Conservation (phyloP, 2,329 filamentous ascomycete genomes). For the Aureobasidium melanogenum region DNA sequence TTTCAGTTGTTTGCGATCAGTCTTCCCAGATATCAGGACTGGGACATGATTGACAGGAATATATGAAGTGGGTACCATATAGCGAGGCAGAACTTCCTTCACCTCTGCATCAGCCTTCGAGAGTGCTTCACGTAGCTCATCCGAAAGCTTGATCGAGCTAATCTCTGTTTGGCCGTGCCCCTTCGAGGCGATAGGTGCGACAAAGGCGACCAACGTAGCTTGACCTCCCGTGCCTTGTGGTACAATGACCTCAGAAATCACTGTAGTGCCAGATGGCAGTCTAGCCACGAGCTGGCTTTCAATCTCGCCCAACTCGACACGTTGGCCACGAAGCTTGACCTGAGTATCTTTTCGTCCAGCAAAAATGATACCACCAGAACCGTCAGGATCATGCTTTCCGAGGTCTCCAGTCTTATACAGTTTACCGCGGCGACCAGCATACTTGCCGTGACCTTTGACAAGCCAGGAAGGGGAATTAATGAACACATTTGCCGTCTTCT, state of each 20-base stretch:
- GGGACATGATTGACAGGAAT: slow-evolving; percentile 37
- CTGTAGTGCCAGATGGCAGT: slow-evolving; percentile 31
- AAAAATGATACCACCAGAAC: slow-evolving; percentile 44
- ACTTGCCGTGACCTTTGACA: not conserved
- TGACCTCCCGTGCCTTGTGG: slow-evolving; percentile 13
- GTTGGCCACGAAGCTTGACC: slow-evolving; percentile 57
- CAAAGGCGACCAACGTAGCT: slow-evolving; percentile 15
- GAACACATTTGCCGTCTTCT: slow-evolving; percentile 25
- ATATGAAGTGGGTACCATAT: slow-evolving; percentile 36
- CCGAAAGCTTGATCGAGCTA: not conserved
- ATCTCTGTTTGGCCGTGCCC: slow-evolving; percentile 1
- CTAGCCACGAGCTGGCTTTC: slow-evolving; percentile 29
- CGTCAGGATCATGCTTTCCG: slow-evolving; percentile 45
- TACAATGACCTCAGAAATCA: slow-evolving; percentile 43
- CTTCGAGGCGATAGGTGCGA: slow-evolving; percentile 5
- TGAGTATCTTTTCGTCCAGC: slow-evolving; percentile 59
- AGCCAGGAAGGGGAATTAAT: slow-evolving; percentile 23
- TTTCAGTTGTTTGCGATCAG: slow-evolving; percentile 19
- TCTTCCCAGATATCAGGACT: slow-evolving; percentile 37
- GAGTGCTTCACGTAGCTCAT: slow-evolving; percentile 18
- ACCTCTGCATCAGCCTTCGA: slow-evolving; percentile 18
- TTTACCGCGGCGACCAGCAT: slow-evolving; percentile 32
- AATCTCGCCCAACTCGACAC: slow-evolving; percentile 51
- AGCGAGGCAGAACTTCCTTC: slow-evolving; percentile 19
- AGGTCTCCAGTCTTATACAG: slow-evolving; percentile 55